Conservation (phyloP, 31 red algal species). For the Odonthalia washingtoniensis region DNA sequence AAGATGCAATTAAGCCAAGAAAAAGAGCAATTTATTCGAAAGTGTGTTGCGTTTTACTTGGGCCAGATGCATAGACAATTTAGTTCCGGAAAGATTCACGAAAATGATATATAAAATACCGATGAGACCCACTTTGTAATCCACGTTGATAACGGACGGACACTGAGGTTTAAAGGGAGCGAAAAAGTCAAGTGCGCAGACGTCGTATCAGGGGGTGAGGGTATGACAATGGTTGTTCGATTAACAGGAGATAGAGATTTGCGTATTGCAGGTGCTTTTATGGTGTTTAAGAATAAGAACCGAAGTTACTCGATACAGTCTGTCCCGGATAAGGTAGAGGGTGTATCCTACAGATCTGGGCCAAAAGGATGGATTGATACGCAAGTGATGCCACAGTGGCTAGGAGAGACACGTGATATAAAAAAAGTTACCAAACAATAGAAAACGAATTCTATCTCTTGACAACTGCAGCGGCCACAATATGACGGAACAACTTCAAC, state of each 20-base stretch:
- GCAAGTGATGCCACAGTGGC: not conserved
- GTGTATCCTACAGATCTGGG: too few relatives aligned
- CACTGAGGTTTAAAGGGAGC: constrained; percentile 6
- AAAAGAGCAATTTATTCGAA: not conserved
- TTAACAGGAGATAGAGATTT: not conserved
- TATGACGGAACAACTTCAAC: not conserved
- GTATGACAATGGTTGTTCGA: constrained; percentile 10
- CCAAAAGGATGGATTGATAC: too few relatives aligned
- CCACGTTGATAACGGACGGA: constrained; percentile 13
- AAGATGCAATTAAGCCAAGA: not conserved
- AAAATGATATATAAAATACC: constrained; percentile 15
- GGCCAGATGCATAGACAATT: not conserved
- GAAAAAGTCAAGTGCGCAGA: not conserved
- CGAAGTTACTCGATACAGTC: too few relatives aligned
- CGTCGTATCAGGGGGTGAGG: too few relatives aligned
- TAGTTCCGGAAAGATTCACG: not conserved
- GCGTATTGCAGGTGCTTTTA: not conserved
- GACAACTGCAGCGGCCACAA: constrained; percentile 32
- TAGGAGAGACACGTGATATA: not conserved
- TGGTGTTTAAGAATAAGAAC: constrained; percentile 8
- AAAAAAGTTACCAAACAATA: not conserved
- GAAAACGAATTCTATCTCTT: constrained; percentile 2
- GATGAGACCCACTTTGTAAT: constrained; percentile 33
- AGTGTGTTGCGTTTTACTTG: constrained; percentile 6
- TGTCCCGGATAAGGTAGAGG: too few relatives aligned